These are phyloP conservation scores for Allomyces macrogynus DNA, from an alignment of 192 early-diverging fungal genomes.

Conservation along the genomic window DNA sequence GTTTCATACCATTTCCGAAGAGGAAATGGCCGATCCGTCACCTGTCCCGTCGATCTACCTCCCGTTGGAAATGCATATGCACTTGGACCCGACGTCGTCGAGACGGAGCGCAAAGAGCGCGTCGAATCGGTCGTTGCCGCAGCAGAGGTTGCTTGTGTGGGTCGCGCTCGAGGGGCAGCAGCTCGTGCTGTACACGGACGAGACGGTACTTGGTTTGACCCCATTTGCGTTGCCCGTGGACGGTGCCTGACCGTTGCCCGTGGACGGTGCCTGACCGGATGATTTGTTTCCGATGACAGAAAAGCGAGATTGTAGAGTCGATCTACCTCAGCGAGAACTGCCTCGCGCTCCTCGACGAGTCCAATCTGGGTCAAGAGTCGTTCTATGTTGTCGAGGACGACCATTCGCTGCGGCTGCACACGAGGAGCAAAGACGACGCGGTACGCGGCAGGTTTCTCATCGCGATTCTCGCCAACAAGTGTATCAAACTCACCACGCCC, in stretches of 20 bases:
- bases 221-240: no score
- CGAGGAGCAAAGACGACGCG: neutral
- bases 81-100: no score
- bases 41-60: neutral
- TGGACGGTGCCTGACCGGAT: no score
- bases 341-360: no score
- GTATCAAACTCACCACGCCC: neutral
- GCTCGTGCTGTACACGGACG: no score
- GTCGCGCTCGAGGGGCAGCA: neutral
- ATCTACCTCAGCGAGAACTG: no score
- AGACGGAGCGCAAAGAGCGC: no score
- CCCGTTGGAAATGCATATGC: neutral
- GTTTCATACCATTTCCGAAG: neutral
- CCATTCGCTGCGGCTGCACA: neutral
- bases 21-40: neutral
- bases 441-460: no score
- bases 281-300: neutral
- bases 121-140: neutral
- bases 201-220: neutral
- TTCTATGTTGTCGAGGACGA: neutral
- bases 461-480: no score
- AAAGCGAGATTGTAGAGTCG: neutral
- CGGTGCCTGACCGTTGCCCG: no score
- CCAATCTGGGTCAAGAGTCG: neutral
- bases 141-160: neutral